phyloP scores from a whole-genome alignment of 345 rosid species.

The Aquilaria sinensis region DNA sequence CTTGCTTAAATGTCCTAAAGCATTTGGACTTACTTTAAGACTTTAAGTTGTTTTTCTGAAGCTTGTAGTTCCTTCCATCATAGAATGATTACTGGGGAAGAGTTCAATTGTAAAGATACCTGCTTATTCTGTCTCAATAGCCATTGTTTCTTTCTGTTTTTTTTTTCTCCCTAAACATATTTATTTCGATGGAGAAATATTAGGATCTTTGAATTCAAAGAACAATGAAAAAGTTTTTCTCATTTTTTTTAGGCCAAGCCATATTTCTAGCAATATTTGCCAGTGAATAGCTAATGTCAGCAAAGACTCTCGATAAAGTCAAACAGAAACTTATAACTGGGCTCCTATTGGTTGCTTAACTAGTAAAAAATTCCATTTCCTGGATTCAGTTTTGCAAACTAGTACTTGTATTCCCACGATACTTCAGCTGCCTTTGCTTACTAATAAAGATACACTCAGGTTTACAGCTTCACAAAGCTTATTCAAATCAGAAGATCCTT shows the following conservation, averaged over 20 bases:
- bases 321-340: not conserved
- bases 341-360: not conserved
- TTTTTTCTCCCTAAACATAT: too few species aligned
- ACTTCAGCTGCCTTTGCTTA: slow-evolving; percentile 10
- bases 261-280: not conserved
- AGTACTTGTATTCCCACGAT: not conserved
- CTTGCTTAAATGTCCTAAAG: slow-evolving; percentile 5
- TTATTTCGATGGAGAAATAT: not conserved
- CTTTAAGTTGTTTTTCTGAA: too few species aligned
- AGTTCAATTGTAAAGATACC: too few species aligned
- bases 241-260: too few species aligned
- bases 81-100: too few species aligned
- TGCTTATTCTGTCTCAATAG: not conserved
- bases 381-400: slow-evolving; percentile 1
- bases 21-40: not conserved
- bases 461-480: slow-evolving; percentile 32
- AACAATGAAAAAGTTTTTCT: too few species aligned
- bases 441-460: slow-evolving; percentile 48
- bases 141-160: not conserved
- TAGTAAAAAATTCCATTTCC: not conserved
- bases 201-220: too few species aligned
- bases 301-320: not conserved
- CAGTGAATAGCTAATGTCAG: not conserved
- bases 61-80: too few species aligned
- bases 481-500: slow-evolving; percentile 24